phyloP scores from a whole-genome alignment of 306 rosid species.

The Malus sylvestris region DNA sequence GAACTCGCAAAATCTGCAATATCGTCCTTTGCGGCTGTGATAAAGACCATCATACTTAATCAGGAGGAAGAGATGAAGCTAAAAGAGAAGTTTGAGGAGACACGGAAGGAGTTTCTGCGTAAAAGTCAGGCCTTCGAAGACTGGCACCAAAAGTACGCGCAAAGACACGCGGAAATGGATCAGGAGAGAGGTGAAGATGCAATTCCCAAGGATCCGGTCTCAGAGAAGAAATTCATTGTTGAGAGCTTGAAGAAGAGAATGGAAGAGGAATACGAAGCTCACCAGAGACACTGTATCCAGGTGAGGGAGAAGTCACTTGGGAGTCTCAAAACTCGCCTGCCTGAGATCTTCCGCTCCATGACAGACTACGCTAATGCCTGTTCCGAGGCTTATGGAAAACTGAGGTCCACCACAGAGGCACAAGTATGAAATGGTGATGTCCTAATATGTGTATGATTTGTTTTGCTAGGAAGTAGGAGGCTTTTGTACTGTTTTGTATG shows the following conservation, averaged over 20 bases:
- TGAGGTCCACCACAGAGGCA: slow-evolving; percentile 34
- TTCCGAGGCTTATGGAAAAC: slow-evolving; percentile 49
- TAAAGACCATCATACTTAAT: slow-evolving; percentile 52
- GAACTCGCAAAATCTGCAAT: slow-evolving; percentile 73
- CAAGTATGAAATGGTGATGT: slow-evolving; percentile 23
- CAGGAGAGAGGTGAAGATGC: slow-evolving; percentile 56
- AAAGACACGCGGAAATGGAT: slow-evolving; percentile 41
- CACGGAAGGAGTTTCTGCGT: slow-evolving; percentile 48
- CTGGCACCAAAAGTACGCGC: slow-evolving; percentile 64
- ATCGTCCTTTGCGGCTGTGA: slow-evolving; percentile 65
- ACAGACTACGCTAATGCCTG: slow-evolving; percentile 51
- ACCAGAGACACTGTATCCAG: slow-evolving; percentile 56
- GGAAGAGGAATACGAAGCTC: slow-evolving; percentile 62
- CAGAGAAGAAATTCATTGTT: slow-evolving; percentile 52
- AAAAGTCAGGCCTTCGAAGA: slow-evolving; percentile 62
- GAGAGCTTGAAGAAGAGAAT: slow-evolving; percentile 73
- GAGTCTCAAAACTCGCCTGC: slow-evolving; percentile 66
- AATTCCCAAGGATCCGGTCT: slow-evolving; percentile 43
- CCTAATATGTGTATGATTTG: slow-evolving; percentile 8
- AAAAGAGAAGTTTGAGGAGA: slow-evolving; percentile 68
- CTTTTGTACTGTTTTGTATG: slow-evolving; percentile 6
- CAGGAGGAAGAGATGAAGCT: slow-evolving; percentile 88
- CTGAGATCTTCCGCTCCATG: slow-evolving; percentile 69
- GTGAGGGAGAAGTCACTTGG: slow-evolving; percentile 75
- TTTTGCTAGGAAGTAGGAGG: slow-evolving; percentile 2